phyloP scores from a whole-genome alignment of 345 rosid species.

The Eucalyptus leucophloia region DNA sequence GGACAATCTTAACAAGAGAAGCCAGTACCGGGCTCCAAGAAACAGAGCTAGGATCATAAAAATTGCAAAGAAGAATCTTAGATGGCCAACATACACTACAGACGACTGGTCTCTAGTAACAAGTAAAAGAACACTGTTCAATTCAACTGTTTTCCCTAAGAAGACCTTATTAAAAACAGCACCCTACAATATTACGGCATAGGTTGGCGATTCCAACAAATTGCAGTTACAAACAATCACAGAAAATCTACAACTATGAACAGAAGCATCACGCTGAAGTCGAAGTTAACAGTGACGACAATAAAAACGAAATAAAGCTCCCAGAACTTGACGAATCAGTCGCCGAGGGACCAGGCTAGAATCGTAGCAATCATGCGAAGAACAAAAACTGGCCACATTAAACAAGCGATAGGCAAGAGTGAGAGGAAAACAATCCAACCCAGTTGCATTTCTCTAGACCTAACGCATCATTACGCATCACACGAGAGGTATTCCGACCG shows the following conservation, averaged over 20 bases:
- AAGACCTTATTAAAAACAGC: background rate
- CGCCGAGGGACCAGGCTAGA: background rate
- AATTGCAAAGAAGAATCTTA: background rate
- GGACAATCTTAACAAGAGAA: background rate
- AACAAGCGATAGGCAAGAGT: background rate
- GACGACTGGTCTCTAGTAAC: background rate
- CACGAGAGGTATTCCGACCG: background rate
- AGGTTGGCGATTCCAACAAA: background rate
- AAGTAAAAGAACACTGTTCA: background rate
- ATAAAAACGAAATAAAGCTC: background rate
- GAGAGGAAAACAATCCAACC: background rate
- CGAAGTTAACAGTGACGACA: background rate
- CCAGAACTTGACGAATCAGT: background rate
- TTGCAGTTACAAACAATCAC: background rate
- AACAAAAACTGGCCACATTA: background rate
- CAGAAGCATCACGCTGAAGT: background rate
- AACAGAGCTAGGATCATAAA: background rate
- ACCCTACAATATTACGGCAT: background rate
- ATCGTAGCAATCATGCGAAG: background rate
- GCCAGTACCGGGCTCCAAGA: background rate
- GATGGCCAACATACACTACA: background rate
- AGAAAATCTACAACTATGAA: background rate
- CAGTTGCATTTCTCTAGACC: background rate
- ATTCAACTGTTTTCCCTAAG: background rate
- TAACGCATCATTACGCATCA: background rate